phyloP scores from a whole-genome alignment of 495 filamentous ascomycete genomes.

The Hypoxylon crocopeplum region DNA sequence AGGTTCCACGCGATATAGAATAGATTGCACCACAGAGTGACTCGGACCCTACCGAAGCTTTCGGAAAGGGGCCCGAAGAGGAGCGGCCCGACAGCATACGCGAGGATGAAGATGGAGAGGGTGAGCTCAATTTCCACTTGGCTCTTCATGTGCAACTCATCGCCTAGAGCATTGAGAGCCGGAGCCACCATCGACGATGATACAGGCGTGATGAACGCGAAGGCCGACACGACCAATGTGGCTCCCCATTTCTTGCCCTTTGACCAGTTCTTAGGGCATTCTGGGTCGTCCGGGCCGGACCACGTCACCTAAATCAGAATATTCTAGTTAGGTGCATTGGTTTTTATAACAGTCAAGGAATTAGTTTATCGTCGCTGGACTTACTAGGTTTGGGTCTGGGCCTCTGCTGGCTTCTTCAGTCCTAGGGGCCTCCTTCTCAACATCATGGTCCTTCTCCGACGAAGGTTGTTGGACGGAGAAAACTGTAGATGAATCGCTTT shows the following conservation, averaged over 20 bases:
- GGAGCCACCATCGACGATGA: constrained; percentile 44
- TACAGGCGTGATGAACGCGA: constrained; percentile 32
- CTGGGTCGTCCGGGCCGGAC: constrained; percentile 34
- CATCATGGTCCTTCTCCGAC: no score
- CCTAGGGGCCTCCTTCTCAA: no score
- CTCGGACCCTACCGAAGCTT: constrained; percentile 37
- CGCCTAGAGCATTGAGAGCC: constrained; percentile 34
- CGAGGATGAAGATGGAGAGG: constrained; percentile 59
- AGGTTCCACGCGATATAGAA: constrained; percentile 46
- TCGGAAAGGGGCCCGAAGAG: constrained; percentile 46
- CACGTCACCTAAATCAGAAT: constrained; percentile 17
- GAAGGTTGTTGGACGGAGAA: no score
- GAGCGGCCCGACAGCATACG: constrained; percentile 50
- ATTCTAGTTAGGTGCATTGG: background rate
- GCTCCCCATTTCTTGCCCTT: constrained; percentile 64
- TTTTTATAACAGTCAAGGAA: no score
- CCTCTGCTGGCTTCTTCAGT: no score
- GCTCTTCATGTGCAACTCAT: constrained; percentile 41
- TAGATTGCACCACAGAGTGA: constrained; percentile 38
- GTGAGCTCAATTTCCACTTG: constrained; percentile 37
- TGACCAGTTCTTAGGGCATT: constrained; percentile 40
- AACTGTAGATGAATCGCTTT: no score
- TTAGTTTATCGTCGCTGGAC: no score
- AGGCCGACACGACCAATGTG: constrained; percentile 53
- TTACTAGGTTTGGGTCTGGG: no score